Percentiles rank a stretch among this genome's conserved stretches.
These are phyloP conservation scores for Suhomyces vadensis DNA, from an alignment of 805 yeast species.

Conservation along the genomic window DNA sequence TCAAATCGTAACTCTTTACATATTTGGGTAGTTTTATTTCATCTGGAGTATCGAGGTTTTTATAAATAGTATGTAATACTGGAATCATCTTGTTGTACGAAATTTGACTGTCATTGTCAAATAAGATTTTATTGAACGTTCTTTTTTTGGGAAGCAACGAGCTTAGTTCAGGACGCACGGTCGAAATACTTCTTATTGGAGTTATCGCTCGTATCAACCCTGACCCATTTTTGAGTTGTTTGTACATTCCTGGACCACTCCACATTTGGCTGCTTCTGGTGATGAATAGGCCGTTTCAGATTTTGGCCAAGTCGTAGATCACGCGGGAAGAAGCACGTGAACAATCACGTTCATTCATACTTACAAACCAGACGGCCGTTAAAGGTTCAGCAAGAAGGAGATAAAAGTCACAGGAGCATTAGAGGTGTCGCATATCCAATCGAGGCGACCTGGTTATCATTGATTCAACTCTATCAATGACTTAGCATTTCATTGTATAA, in stretches of 20 bases:
- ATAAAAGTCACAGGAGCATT: no score
- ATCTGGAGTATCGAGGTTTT: conserved; percentile 43
- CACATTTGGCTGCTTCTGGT: neutral
- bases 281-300: neutral
- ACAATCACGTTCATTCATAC: no score
- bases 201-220: neutral
- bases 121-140: conserved; percentile 57
- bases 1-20: conserved; percentile 56
- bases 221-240: neutral
- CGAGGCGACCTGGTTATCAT: no score
- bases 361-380: no score
- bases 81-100: conserved; percentile 56
- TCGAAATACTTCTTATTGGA: neutral
- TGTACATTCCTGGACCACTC: neutral
- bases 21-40: conserved; percentile 44
- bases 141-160: conserved; percentile 57
- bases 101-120: conserved; percentile 64
- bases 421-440: no score
- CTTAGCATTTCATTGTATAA: no score
- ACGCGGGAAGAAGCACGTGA: no score
- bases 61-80: conserved; percentile 52
- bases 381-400: no score
- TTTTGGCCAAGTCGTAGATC: neutral
- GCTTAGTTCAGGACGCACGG: conserved; percentile 28
- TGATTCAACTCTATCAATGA: no score